Percentiles rank a stretch among this genome's conserved stretches.
Conservation (phyloP, 495 filamentous ascomycete species). For the Penicillium antarcticum region DNA sequence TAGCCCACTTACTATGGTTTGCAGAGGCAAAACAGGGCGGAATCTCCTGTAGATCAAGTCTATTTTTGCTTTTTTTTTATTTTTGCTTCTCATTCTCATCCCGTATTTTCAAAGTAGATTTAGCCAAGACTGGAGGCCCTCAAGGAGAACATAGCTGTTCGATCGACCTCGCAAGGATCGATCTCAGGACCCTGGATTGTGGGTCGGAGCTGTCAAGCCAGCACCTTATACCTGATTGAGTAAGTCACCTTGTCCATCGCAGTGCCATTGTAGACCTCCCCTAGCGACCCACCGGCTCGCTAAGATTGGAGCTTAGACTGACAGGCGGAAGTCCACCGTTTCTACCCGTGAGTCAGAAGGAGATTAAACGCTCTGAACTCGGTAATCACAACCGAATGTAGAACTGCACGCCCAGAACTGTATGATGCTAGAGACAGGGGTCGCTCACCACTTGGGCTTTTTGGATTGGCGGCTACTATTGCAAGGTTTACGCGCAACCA, state of each 20-base stretch:
- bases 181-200: constrained; percentile 14
- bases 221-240: constrained; percentile 8
- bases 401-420: constrained; percentile 1
- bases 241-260: constrained; percentile 3
- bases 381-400: constrained; percentile 25
- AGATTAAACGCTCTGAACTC: constrained; percentile 13
- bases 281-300: neutral
- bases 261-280: neutral
- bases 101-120: neutral
- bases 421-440: neutral
- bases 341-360: constrained; percentile 23
- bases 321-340: constrained; percentile 17
- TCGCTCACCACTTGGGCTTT: neutral
- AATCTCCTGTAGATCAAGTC: neutral
- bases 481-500: constrained; percentile 2
- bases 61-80: neutral
- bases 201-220: constrained; percentile 8
- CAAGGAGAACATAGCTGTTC: neutral
- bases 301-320: constrained; percentile 6
- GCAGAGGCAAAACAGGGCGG: neutral
- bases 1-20: too few relatives aligned
- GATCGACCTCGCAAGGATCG: constrained; percentile 13
- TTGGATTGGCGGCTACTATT: constrained; percentile 1
- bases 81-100: neutral
- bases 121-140: constrained; percentile 1